Evolutionary conservation across 208 protist genomes (phyloP), one percentile per base, ranked within the genome.

Genomic region (Trypanosoma grayi): DNA sequence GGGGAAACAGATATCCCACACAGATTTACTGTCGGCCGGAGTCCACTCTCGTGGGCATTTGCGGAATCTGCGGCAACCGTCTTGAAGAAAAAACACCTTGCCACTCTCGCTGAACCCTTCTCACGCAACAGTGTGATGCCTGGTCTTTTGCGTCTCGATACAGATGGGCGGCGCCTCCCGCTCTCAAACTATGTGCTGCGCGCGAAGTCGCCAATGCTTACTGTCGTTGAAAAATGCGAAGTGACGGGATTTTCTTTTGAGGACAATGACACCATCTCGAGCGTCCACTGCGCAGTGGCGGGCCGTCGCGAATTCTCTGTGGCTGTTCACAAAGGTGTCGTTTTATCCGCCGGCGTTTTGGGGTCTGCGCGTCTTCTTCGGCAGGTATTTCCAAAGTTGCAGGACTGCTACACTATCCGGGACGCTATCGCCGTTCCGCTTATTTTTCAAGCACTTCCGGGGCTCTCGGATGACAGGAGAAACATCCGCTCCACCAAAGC

Each of bases 31-130:
- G 27, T 33, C 2, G 44, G 56, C 14, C 70, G 77, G 52, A 87
- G 74, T 58, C 82, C 82, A 5, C 66, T 89, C 2, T 84, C 85
- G 28, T 87, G 81, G 81, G 78, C 70, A 10, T 92, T 89, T 64
- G 67, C 70, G n/a, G 79, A 87, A 24, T 64, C 81, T 13, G 59
- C 45, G 28, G 31, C n/a, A 16, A 9, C 33, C 4, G 34, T 50
- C 14, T 20, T 67, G n/a, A 60, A 46, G n/a, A 50, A 69, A 2
- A 47, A 67, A 18, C 58, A 77, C 41, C 22, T 70, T 20, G 22
- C 71, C 16, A 68, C 68, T 11, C 8, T 41, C 1, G 47, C 46
- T 11, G 33, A 34, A 2, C 73, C 75, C 37, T 63, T 57, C 7
- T 20, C 60, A 40, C 46, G 53, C 8, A 64, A 73, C 14, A 65